Conservation (phyloP, 129 eudicot genomes). For the Saussurea involucrata region DNA sequence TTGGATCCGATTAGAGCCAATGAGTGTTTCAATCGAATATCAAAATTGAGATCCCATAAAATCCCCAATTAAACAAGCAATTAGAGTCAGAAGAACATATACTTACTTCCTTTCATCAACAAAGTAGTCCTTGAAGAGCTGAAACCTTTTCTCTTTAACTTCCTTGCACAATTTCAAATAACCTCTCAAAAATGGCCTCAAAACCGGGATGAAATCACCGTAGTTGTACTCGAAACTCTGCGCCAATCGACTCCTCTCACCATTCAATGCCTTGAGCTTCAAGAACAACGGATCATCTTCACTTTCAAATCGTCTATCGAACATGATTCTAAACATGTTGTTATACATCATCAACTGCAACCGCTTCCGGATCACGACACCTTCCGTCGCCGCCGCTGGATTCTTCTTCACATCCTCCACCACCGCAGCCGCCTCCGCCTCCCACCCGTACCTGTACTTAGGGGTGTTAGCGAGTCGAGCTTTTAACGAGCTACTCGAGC, state of each 20-base stretch:
- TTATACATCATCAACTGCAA: conserved; percentile 89
- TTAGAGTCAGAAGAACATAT: background rate
- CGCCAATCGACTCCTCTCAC: conserved; percentile 85
- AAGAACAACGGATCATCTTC: conserved; percentile 73
- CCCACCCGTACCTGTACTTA: conserved; percentile 73
- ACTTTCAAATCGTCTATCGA: conserved; percentile 66
- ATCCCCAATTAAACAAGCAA: background rate
- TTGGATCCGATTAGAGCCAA: background rate
- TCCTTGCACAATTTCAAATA: conserved; percentile 73
- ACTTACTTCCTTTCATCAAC: conserved; percentile 91
- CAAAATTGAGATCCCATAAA: background rate
- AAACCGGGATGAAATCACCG: conserved; percentile 85
- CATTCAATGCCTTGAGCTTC: conserved; percentile 74
- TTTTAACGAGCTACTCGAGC: too few relatives aligned
- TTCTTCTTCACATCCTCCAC: conserved; percentile 78
- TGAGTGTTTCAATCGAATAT: background rate
- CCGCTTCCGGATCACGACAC: conserved; percentile 65
- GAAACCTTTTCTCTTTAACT: conserved; percentile 68
- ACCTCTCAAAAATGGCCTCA: conserved; percentile 80
- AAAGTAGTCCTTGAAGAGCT: conserved; percentile 78
- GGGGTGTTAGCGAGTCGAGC: too few relatives aligned
- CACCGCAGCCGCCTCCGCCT: conserved; percentile 65
- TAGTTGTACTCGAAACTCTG: conserved; percentile 90
- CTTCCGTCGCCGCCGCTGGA: conserved; percentile 51
- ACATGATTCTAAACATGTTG: conserved; percentile 85